Conservation (phyloP, 257 asterid genomes). For the Solanum neorickii region DNA sequence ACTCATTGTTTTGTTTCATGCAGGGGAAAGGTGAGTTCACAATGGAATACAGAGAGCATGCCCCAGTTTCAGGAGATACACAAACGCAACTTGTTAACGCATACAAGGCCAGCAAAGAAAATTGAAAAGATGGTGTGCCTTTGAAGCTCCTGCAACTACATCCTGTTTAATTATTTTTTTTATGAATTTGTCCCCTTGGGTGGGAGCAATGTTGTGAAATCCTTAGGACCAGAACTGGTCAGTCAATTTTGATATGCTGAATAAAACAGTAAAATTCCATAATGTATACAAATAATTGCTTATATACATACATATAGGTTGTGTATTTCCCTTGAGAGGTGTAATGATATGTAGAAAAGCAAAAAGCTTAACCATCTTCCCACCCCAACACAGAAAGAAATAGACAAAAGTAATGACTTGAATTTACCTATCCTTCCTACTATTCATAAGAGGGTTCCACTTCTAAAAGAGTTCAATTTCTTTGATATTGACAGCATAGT, state of each 20-base stretch:
- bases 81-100: constrained; percentile 70
- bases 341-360: neutral
- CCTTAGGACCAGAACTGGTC: neutral
- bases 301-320: neutral
- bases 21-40: constrained; percentile 99
- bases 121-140: constrained; percentile 21
- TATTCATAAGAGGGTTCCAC: neutral
- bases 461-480: neutral
- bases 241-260: neutral
- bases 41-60: constrained; percentile 84
- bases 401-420: neutral
- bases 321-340: neutral
- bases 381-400: neutral
- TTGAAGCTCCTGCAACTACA: neutral
- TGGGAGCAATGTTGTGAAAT: neutral
- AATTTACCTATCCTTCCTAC: neutral
- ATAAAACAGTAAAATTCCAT: neutral
- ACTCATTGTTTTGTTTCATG: neutral
- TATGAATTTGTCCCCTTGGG: neutral
- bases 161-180: neutral
- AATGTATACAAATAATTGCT: neutral
- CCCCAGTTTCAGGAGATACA: constrained; percentile 72
- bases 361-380: neutral
- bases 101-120: constrained; percentile 46
- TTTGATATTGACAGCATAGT: neutral